Conservation (phyloP, 2,329 filamentous ascomycete genomes). For the Arachnomyces sp. region DNA sequence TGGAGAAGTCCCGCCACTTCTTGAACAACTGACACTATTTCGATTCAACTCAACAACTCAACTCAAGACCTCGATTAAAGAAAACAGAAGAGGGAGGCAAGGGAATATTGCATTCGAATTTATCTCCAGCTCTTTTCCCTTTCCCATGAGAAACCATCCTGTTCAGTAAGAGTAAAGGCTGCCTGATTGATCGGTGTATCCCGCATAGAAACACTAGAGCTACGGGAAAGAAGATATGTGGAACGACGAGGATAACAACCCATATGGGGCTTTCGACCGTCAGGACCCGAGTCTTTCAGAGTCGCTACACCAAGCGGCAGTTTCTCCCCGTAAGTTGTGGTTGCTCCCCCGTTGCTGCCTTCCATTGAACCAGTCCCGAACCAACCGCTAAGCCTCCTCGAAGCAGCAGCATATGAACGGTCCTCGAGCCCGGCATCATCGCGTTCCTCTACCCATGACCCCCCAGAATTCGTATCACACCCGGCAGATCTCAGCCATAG, state of each 20-base stretch:
- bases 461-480: constrained; percentile 48
- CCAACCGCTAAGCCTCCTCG: background rate
- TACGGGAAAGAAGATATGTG: constrained; percentile 58
- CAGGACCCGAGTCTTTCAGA: constrained; percentile 69
- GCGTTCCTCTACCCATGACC: constrained; percentile 59
- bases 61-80: too few relatives aligned
- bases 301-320: constrained; percentile 51
- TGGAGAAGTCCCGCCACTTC: too few relatives aligned
- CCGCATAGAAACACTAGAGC: too few relatives aligned
- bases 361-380: background rate
- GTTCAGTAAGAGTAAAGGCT: too few relatives aligned
- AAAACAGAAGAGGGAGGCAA: too few relatives aligned
- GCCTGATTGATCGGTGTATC: too few relatives aligned
- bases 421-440: constrained; percentile 60
- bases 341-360: background rate
- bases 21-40: too few relatives aligned
- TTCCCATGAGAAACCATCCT: too few relatives aligned
- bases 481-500: constrained; percentile 29
- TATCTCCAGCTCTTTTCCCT: too few relatives aligned
- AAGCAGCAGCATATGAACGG: constrained; percentile 48
- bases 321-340: constrained; percentile 43
- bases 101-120: too few relatives aligned
- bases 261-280: constrained; percentile 88
- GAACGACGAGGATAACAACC: constrained; percentile 99
- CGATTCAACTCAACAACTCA: too few relatives aligned